Evolutionary conservation across 768 basidiomycete species (phyloP).

Genomic region (Boletus patriciae): DNA sequence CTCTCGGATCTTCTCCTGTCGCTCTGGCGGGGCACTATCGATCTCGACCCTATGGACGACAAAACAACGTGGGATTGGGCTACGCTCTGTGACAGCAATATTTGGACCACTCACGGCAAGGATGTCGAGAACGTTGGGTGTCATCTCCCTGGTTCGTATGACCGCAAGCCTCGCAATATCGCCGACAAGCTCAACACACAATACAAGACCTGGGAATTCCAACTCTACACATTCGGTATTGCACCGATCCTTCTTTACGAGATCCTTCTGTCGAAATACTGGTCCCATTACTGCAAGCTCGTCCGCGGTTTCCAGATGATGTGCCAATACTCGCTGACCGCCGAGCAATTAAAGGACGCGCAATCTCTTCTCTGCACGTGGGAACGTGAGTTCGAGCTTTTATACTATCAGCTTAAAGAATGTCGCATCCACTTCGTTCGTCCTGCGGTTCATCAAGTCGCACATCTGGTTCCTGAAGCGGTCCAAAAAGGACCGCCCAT

Average conservation of each 20-base stretch:
- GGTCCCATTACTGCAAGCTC: conserved; percentile 22
- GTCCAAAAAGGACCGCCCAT: too few relatives aligned
- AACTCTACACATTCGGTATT: conserved; percentile 21
- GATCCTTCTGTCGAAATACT: conserved; percentile 16
- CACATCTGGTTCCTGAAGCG: too few relatives aligned
- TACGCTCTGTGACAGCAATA: conserved; percentile 17
- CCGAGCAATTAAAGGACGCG: conserved; percentile 12
- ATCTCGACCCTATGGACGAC: too few relatives aligned
- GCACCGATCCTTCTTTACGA: conserved; percentile 19
- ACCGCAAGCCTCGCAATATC: conserved; percentile 25
- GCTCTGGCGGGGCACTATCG: too few relatives aligned
- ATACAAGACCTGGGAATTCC: conserved; percentile 31
- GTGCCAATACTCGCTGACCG: conserved; percentile 16
- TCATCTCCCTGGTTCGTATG: conserved; percentile 19
- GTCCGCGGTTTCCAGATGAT: conserved; percentile 22
- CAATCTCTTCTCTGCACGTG: conserved; percentile 23
- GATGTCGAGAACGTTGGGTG: conserved; percentile 2
- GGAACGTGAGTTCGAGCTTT: conserved; percentile 28
- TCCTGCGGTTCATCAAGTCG: conserved; percentile 15
- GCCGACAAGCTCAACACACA: background rate
- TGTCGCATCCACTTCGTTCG: conserved; percentile 33
- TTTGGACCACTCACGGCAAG: conserved; percentile 26
- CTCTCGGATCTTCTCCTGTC: too few relatives aligned
- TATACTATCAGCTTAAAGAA: conserved; percentile 24
- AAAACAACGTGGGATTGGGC: too few relatives aligned